phyloP scores from a whole-genome alignment of 2,329 filamentous ascomycete species.

The Phyllosticta capitalensis region DNA sequence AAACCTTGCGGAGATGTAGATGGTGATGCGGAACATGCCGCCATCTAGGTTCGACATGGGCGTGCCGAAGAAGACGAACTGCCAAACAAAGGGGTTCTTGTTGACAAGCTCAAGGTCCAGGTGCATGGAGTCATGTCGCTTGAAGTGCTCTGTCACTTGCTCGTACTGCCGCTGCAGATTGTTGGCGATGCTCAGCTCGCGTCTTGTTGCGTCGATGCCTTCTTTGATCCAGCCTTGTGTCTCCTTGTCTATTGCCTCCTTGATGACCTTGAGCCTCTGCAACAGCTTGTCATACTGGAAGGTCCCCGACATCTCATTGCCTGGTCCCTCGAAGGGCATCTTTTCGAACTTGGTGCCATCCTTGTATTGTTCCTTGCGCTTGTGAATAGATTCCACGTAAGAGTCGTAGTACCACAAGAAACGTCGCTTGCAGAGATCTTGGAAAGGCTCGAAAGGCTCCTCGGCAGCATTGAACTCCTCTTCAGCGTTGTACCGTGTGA shows the following conservation, averaged over 20 bases:
- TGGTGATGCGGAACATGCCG: slow-evolving; percentile 72
- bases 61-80: slow-evolving; percentile 77
- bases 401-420: slow-evolving; percentile 96
- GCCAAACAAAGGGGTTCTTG: slow-evolving; percentile 83
- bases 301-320: slow-evolving; percentile 75
- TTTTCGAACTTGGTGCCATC: slow-evolving; percentile 57
- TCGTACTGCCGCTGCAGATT: slow-evolving; percentile 79
- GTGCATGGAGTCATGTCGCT: slow-evolving; percentile 56
- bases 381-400: slow-evolving; percentile 63
- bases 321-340: slow-evolving; percentile 76
- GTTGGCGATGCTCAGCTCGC: slow-evolving; percentile 66
- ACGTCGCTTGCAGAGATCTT: slow-evolving; percentile 78
- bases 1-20: slow-evolving; percentile 75
- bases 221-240: slow-evolving; percentile 60
- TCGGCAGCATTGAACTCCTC: slow-evolving; percentile 35
- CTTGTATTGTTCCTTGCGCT: slow-evolving; percentile 52
- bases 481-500: slow-evolving; percentile 41
- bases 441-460: slow-evolving; percentile 72
- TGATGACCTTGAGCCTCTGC: slow-evolving; percentile 58
- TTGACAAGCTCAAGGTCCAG: slow-evolving; percentile 69
- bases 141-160: slow-evolving; percentile 68
- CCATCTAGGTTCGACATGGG: slow-evolving; percentile 92
- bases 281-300: slow-evolving; percentile 74
- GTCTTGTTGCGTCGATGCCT: slow-evolving; percentile 52
- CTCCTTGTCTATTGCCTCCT: slow-evolving; percentile 62